A percentile compares a stretch with the other conserved stretches of the same genome.
Evolutionary conservation across 495 filamentous ascomycete species (phyloP).

Genomic region (Chaetomium cochliodes): DNA sequence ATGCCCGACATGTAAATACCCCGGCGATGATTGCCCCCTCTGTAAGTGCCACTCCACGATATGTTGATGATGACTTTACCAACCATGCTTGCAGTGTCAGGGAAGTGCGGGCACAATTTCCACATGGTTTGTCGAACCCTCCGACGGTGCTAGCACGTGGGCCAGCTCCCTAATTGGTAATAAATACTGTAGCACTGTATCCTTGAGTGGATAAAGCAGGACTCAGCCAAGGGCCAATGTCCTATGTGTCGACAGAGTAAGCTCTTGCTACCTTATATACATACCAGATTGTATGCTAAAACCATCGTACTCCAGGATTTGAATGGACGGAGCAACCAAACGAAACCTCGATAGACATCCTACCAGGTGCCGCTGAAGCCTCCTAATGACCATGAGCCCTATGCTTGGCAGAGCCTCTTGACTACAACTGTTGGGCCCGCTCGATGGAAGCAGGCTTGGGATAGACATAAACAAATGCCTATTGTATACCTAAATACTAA

Average conservation of each 20-base stretch:
- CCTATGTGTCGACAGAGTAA: slow-evolving; percentile 97
- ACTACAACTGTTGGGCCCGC: background rate
- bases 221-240: slow-evolving; percentile 88
- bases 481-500: too few species aligned
- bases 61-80: slow-evolving; percentile 10
- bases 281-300: slow-evolving; percentile 5
- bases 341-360: slow-evolving; percentile 27
- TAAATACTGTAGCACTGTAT: slow-evolving; percentile 74
- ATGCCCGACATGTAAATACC: slow-evolving; percentile 96
- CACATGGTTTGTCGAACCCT: slow-evolving; percentile 69
- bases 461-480: too few species aligned
- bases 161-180: background rate
- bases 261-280: slow-evolving; percentile 27
- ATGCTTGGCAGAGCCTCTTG: background rate
- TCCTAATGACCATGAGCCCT: background rate
- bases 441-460: background rate
- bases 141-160: too few species aligned
- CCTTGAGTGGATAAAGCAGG: slow-evolving; percentile 91
- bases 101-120: slow-evolving; percentile 95
- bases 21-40: slow-evolving; percentile 91
- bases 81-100: slow-evolving; percentile 62
- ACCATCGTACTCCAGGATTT: slow-evolving; percentile 51
- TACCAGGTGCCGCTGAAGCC: slow-evolving; percentile 14
- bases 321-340: slow-evolving; percentile 55
- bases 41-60: slow-evolving; percentile 53